A percentile compares a stretch with the other conserved stretches of the same genome.
Evolutionary conservation across 805 yeast species (phyloP).

Genomic region (Lipomyces lipofer): DNA sequence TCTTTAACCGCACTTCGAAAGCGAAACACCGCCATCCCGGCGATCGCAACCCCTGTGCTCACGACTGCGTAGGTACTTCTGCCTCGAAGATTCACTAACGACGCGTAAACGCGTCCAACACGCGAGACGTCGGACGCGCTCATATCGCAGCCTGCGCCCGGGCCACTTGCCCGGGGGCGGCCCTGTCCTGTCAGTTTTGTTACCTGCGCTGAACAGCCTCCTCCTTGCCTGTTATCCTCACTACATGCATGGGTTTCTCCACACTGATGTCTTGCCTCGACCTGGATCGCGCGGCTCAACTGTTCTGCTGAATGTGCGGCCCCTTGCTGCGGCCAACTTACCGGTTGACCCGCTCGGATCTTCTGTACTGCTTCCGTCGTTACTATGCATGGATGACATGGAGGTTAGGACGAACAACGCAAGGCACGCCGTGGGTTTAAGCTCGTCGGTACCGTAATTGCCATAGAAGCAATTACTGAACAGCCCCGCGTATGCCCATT

Average conservation of each 20-base stretch:
- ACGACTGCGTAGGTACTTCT: not conserved
- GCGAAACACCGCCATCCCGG: too few relatives aligned
- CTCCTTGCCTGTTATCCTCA: not conserved
- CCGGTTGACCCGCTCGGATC: too few relatives aligned
- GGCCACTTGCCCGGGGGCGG: not conserved
- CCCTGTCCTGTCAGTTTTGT: not conserved
- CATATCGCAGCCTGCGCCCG: not conserved
- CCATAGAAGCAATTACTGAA: not conserved
- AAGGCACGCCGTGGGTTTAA: not conserved
- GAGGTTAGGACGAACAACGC: not conserved
- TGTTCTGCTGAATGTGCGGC: not conserved
- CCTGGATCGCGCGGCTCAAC: not conserved
- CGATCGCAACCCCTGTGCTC: slow-evolving; percentile 2
- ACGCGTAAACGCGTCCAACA: not conserved
- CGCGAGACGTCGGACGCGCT: not conserved
- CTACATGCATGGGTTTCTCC: not conserved
- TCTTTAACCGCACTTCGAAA: too few relatives aligned
- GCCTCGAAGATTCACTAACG: not conserved
- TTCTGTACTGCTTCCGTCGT: not conserved
- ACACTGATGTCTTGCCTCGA: not conserved
- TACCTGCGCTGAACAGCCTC: not conserved
- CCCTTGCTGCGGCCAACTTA: not conserved
- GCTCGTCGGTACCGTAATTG: not conserved
- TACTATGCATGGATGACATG: not conserved
- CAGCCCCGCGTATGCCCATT: not conserved